A percentile compares a stretch with the other conserved stretches of the same genome.
phyloP scores from a whole-genome alignment of 169 alveolate genomes.

The Eimeria praecox region DNA sequence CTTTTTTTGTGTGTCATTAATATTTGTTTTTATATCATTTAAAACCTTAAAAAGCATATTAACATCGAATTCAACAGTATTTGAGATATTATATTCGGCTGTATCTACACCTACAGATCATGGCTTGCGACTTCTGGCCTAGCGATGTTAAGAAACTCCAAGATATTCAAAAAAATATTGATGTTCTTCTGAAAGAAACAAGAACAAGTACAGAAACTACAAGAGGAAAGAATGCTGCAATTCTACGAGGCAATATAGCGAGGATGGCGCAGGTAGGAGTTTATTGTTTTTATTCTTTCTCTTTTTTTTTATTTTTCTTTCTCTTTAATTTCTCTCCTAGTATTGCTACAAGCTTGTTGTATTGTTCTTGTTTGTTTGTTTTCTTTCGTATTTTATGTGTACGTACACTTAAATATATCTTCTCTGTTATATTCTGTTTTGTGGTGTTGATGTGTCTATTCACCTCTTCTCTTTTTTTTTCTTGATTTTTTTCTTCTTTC shows the following conservation, averaged over 20 bases:
- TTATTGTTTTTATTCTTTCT: background rate
- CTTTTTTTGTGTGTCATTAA: too few species aligned
- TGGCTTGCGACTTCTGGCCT: constrained; percentile 42
- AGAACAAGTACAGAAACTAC: background rate
- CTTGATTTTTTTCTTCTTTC: too few species aligned
- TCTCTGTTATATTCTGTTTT: background rate
- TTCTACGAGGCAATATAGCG: background rate
- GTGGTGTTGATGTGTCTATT: too few species aligned
- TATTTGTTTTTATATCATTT: too few species aligned
- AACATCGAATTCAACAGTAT: too few species aligned
- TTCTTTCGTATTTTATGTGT: background rate
- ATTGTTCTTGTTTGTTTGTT: background rate
- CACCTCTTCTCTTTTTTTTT: too few species aligned
- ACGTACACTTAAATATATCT: background rate
- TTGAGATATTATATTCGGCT: too few species aligned
- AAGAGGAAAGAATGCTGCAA: background rate
- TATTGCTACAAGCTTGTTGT: background rate
- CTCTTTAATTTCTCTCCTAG: background rate
- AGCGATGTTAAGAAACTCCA: background rate
- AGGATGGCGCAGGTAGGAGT: constrained; percentile 1
- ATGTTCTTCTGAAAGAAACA: background rate
- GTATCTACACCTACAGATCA: background rate
- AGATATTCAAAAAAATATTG: background rate
- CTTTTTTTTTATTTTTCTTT: background rate
- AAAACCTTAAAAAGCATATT: too few species aligned